Base-by-base conservation (phyloP, 192 early-diverging fungal genomes). In the Geosiphon pyriformis region DNA sequence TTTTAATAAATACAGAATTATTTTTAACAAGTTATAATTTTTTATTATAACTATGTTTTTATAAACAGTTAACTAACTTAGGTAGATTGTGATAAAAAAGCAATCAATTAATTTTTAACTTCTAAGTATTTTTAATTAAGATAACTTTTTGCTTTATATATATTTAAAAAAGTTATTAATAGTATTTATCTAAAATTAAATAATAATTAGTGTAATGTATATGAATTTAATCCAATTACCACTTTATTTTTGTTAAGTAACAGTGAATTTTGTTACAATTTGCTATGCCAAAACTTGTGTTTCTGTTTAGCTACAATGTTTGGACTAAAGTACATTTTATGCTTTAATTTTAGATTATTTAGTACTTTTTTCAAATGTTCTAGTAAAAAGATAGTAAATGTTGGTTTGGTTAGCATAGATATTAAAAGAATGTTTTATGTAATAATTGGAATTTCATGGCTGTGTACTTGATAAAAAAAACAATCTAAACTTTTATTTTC, bases 281-380 rank as follows among this genome's bases (percentile, higher is more conserved):
- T 2, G 18, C 37, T 15, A 27, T 61, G 23, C 37, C 37, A 61
- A 34, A 61, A 29, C 26, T 48, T 4, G 3, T 2, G 0, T 23
- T 61, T 61, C 26, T 47, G 17, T 15, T 17, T 58, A 11, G 3
- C 3, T 6, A 31, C 31, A 12, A 57, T 30, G 8, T 25, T 18
- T 18, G 33, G 22, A 0, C 22, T 23, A 47, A 61, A 61, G 10
- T 61, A 61, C 35, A 61, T 47, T n/a, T 61, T 37, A 17, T 20
- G 17, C 0, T 25, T 4, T 2, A 47, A 25, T 27, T 4, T 0
- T 26, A 2, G 37, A 30, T 61, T 61, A 7, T 61, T 61, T 47
- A 61, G 22, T 6, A 60, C 17, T 29, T 12, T 4, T 25, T 61
- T 37, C 10, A 61, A 2, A 46, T 37, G 11, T 25, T 2, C 22